Evolutionary conservation across 768 basidiomycete genomes (phyloP).

Genomic region (Lactifluus subvellereus): DNA sequence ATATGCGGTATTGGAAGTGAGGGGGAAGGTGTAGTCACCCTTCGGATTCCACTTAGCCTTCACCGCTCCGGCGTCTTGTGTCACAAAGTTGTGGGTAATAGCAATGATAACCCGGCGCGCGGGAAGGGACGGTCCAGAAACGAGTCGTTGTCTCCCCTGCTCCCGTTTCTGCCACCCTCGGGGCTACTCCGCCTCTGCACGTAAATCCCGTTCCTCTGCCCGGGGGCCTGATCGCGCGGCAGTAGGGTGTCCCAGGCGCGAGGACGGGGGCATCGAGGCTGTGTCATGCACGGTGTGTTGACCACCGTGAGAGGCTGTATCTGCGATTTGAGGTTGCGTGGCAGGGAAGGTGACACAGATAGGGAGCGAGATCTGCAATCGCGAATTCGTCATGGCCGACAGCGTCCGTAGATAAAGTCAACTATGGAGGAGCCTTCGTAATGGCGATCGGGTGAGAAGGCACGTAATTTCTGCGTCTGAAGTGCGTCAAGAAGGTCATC

Average conservation of each 20-base stretch:
- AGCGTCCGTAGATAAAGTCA: neutral
- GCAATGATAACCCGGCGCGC: too few species aligned
- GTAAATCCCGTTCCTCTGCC: conserved; percentile 13
- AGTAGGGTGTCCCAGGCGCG: conserved; percentile 33
- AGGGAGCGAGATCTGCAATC: neutral
- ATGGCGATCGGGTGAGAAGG: conserved; percentile 17
- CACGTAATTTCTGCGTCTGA: conserved; percentile 27
- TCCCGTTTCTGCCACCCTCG: conserved; percentile 15
- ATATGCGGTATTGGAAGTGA: conserved; percentile 66
- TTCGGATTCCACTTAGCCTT: conserved; percentile 60
- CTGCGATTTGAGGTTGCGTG: conserved; percentile 36
- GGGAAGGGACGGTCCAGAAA: conserved; percentile 58
- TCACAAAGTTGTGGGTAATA: too few species aligned
- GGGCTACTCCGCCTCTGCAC: conserved; percentile 13
- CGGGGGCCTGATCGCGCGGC: conserved; percentile 41
- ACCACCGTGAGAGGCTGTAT: conserved; percentile 45
- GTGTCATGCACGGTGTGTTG: conserved; percentile 59
- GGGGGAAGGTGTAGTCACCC: conserved; percentile 81
- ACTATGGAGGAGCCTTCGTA: conserved; percentile 4
- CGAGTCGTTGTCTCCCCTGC: conserved; percentile 29
- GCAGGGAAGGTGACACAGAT: neutral
- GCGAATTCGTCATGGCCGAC: neutral
- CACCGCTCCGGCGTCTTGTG: conserved; percentile 65
- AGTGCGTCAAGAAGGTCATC: conserved; percentile 71
- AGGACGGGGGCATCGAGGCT: conserved; percentile 48